Evolutionary conservation across 140 eudicot species (phyloP), one percentile per base, ranked within the genome.

Genomic region (Flaveria floridana): DNA sequence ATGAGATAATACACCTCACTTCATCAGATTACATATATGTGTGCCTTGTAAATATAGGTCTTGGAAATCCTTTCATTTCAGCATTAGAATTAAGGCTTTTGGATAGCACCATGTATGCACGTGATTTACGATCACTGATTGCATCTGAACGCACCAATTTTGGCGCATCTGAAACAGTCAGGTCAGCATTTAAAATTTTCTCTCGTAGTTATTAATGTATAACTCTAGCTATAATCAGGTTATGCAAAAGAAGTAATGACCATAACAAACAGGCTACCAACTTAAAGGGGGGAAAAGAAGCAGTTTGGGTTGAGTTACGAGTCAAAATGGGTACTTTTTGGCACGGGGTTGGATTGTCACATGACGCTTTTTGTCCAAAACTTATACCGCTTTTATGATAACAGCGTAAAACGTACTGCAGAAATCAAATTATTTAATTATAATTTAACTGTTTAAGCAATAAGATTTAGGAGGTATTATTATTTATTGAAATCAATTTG

Each of bases 11-110:
- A 48, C 85, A 84, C 9, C 21, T 68, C 3, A 51, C 72, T 0
- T 37, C 84, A 4, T 78, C 91, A 8, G 80, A 82, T 56, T 82
- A 71, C 44, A 55, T 86, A 19, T 1, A 85, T 23, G 62, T 85
- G 14, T 86, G 90, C 61, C 82, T 86, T 0, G 75, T 81, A 42
- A 80, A 86, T 9, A 77, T 71, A 6, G 90, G 86, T 7, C 78
- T 4, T 3, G 83, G 84, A 19, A 82, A 75, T 0, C 91, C 91
- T 47, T 87, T 87, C 61, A 77, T 84, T 44, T 84, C 91, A 4
- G 75, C 72, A 10, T n/a, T 87, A 14, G 87, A 87, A 76, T 14
- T 83, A 28, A 74, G 91, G 70, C 80, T 48, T 34, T 39, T 83
- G 71, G 66, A 71, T 34, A 52, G 7, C 11, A 13, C 75, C 14